phyloP scores from a whole-genome alignment of 768 basidiomycete species.

The Podaxis sp. region DNA sequence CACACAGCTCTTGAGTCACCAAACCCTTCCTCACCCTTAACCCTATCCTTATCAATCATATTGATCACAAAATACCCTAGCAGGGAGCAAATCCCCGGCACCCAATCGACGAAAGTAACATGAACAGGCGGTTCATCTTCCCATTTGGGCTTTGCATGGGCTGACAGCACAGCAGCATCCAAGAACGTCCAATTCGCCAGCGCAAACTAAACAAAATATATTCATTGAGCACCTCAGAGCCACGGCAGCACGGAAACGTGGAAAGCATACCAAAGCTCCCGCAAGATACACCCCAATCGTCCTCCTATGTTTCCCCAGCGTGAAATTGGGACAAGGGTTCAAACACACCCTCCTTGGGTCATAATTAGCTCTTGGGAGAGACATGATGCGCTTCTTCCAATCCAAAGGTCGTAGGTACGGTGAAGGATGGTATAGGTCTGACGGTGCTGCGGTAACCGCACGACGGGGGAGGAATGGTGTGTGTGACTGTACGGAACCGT shows the following conservation, averaged over 20 bases:
- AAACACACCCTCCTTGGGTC: constrained; percentile 88
- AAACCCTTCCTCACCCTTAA: constrained; percentile 76
- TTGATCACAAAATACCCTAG: constrained; percentile 92
- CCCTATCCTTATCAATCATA: constrained; percentile 90
- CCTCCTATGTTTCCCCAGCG: constrained; percentile 74
- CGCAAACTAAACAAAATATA: constrained; percentile 66
- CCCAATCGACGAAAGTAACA: constrained; percentile 94
- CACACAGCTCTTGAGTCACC: constrained; percentile 86
- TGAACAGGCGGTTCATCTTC: constrained; percentile 64
- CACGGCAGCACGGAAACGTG: not conserved
- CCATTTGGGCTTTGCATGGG: constrained; percentile 77
- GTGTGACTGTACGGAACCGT: constrained; percentile 22
- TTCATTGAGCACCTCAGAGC: not conserved
- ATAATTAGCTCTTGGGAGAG: constrained; percentile 70
- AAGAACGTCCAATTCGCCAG: constrained; percentile 94
- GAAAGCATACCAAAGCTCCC: constrained; percentile 78
- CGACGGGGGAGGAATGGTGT: constrained; percentile 22
- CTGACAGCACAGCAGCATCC: constrained; percentile 88
- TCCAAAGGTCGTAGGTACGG: constrained; percentile 11
- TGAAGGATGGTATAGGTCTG: constrained; percentile 12
- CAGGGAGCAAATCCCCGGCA: constrained; percentile 92
- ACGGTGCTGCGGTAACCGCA: constrained; percentile 12
- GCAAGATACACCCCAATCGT: constrained; percentile 89
- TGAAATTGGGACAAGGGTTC: constrained; percentile 80
- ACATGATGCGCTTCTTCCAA: constrained; percentile 36